Evolutionary conservation across 2,329 filamentous ascomycete species (phyloP).

Genomic region (Parastagonospora avenae): DNA sequence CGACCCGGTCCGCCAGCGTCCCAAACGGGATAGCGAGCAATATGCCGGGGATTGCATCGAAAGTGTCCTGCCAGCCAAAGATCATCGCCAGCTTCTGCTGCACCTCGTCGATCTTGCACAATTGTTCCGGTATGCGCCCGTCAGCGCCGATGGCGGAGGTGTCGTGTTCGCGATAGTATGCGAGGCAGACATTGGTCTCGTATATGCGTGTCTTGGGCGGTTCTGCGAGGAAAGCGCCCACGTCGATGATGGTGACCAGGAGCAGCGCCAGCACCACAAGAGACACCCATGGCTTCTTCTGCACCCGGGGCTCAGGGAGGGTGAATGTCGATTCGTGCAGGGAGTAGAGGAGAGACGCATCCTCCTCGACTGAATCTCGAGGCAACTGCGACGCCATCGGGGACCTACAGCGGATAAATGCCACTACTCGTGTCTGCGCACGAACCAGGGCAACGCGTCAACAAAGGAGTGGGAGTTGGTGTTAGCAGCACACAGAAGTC

Average conservation of each 20-base stretch:
- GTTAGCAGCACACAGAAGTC: neutral
- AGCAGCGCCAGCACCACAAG: slow-evolving; percentile 45
- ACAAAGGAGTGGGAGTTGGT: neutral
- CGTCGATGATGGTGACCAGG: slow-evolving; percentile 53
- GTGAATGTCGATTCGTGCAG: slow-evolving; percentile 3
- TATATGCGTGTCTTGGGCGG: slow-evolving; percentile 55
- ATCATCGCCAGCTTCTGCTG: slow-evolving; percentile 57
- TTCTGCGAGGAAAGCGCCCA: slow-evolving; percentile 52
- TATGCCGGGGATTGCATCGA: slow-evolving; percentile 51
- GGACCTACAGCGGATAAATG: slow-evolving; percentile 1
- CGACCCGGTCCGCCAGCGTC: slow-evolving; percentile 54
- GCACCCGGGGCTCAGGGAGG: slow-evolving; percentile 1
- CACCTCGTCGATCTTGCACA: slow-evolving; percentile 57
- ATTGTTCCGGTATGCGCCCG: slow-evolving; percentile 53
- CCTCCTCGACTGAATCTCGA: slow-evolving; percentile 23
- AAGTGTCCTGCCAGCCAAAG: slow-evolving; percentile 57
- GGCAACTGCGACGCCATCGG: slow-evolving; percentile 15
- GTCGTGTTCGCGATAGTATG: slow-evolving; percentile 51
- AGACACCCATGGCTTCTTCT: slow-evolving; percentile 39
- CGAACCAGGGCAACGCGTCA: neutral
- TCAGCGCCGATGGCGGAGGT: slow-evolving; percentile 49
- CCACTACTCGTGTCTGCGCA: neutral
- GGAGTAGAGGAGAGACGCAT: slow-evolving; percentile 23
- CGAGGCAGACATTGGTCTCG: slow-evolving; percentile 56
- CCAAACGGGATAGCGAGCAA: slow-evolving; percentile 57